Percentiles rank a stretch among this genome's conserved stretches.
Conservation (phyloP, 2,329 filamentous ascomycete genomes). For the Pseudogymnoascus sp. region DNA sequence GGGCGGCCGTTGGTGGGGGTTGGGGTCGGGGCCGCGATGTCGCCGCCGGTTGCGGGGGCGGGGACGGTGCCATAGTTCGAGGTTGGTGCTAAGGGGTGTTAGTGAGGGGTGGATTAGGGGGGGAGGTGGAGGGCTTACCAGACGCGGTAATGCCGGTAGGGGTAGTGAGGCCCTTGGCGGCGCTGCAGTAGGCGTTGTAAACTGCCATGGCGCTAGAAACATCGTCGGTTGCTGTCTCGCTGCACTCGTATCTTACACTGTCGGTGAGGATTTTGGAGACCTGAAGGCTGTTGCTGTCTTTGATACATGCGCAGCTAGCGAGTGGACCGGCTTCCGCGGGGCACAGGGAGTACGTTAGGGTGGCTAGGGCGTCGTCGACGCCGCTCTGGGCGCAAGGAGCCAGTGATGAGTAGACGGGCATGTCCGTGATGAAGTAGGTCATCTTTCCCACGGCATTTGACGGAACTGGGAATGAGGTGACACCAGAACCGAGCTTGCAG, state of each 20-base stretch:
- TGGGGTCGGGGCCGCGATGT: not conserved
- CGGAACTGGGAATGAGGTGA: constrained; percentile 39
- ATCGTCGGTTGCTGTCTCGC: constrained; percentile 35
- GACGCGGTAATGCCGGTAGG: constrained; percentile 37
- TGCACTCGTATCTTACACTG: constrained; percentile 37
- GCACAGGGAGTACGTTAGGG: constrained; percentile 34
- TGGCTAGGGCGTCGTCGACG: constrained; percentile 36
- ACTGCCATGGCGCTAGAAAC: constrained; percentile 39
- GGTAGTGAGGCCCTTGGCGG: constrained; percentile 35
- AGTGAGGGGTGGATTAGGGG: not conserved
- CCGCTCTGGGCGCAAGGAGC: constrained; percentile 37
- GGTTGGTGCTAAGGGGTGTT: not conserved
- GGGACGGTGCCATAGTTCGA: not conserved
- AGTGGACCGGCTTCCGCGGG: constrained; percentile 40
- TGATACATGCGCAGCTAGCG: constrained; percentile 46
- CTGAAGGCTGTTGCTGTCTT: constrained; percentile 37
- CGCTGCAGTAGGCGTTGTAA: constrained; percentile 42
- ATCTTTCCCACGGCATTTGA: constrained; percentile 44
- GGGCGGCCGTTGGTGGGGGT: not conserved
- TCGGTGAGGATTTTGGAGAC: constrained; percentile 39
- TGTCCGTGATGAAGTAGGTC: constrained; percentile 46
- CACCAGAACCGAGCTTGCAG: constrained; percentile 43
- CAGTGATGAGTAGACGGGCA: constrained; percentile 39
- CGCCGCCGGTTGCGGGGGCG: not conserved
- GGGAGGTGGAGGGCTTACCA: constrained; percentile 16